A percentile compares a stretch with the other conserved stretches of the same genome.
These are phyloP conservation scores for Fusarium sp. DNA, from an alignment of 2,329 filamentous ascomycete genomes.

Conservation along the genomic window DNA sequence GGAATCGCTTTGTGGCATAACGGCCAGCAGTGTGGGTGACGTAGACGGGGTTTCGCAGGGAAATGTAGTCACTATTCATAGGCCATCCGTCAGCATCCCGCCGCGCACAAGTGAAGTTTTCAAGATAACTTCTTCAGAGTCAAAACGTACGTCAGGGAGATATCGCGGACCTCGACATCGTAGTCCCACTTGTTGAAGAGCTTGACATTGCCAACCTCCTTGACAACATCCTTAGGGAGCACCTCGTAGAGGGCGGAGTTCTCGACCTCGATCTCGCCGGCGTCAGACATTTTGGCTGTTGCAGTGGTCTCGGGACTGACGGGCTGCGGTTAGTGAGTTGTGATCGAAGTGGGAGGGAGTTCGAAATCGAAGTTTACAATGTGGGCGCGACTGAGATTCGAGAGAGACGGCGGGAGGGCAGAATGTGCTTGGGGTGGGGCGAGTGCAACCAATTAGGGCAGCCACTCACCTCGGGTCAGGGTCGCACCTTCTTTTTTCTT, in stretches of 20 bases:
- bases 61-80: slow-evolving; percentile 91
- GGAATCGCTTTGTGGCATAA: slow-evolving; percentile 99
- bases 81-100: slow-evolving; percentile 47
- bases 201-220: slow-evolving; percentile 92
- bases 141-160: slow-evolving; percentile 90
- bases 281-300: slow-evolving; percentile 85
- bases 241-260: slow-evolving; percentile 77
- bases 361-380: slow-evolving; percentile 40
- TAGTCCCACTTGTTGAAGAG: slow-evolving; percentile 98
- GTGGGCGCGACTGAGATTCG: slow-evolving; percentile 18
- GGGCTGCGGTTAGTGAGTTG: slow-evolving; percentile 49
- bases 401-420: slow-evolving; percentile 7
- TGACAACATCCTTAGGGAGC: slow-evolving; percentile 91
- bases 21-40: slow-evolving; percentile 98
- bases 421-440: slow-evolving; percentile 10
- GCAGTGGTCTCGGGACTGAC: slow-evolving; percentile 49
- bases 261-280: slow-evolving; percentile 93
- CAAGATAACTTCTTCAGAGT: slow-evolving; percentile 13
- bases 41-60: slow-evolving; percentile 99
- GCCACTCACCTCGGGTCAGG: neutral
- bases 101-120: slow-evolving; percentile 23
- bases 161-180: slow-evolving; percentile 99
- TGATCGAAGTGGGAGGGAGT: slow-evolving; percentile 45
- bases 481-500: slow-evolving; percentile 19
- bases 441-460: neutral